Percentiles rank a stretch among this genome's conserved stretches.
Conservation (phyloP, 805 yeast genomes). For the Hyphopichia homilentoma region DNA sequence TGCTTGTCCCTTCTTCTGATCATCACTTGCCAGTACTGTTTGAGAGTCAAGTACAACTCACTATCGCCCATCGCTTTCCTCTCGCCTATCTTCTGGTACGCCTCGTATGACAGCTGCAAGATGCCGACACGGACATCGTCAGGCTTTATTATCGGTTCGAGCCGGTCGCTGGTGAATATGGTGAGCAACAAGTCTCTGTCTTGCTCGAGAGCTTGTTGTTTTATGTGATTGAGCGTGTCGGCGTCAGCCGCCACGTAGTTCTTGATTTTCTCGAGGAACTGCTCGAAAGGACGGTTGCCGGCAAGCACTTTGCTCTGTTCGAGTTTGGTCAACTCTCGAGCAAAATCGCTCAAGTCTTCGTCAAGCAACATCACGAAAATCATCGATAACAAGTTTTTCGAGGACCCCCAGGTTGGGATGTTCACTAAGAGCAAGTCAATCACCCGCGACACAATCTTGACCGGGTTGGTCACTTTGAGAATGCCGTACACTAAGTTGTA, state of each 20-base stretch:
- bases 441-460: conserved; percentile 72
- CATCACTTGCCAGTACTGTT: conserved; percentile 59
- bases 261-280: conserved; percentile 23
- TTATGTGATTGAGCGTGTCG: conserved; percentile 11
- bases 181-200: conserved; percentile 22
- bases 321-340: conserved; percentile 47
- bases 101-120: conserved; percentile 14
- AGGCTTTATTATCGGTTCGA: conserved; percentile 16
- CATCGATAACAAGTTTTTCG: conserved; percentile 53
- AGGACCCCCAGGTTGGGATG: conserved; percentile 27
- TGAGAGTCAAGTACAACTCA: conserved; percentile 49
- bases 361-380: conserved; percentile 68
- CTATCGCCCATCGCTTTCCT: conserved; percentile 11
- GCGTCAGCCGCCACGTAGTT: conserved; percentile 14
- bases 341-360: conserved; percentile 69
- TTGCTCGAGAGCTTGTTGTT: conserved; percentile 21
- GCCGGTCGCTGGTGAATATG: conserved; percentile 15
- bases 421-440: conserved; percentile 72
- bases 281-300: conserved; percentile 22
- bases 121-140: conserved; percentile 5
- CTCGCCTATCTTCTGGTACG: conserved; percentile 12
- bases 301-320: conserved; percentile 26
- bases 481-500: conserved; percentile 74
- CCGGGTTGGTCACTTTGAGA: conserved; percentile 80
- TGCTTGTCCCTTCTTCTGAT: conserved; percentile 74